These are phyloP conservation scores for Nicotiana benthamiana DNA, from an alignment of 257 asterid genomes.

Conservation along the genomic window DNA sequence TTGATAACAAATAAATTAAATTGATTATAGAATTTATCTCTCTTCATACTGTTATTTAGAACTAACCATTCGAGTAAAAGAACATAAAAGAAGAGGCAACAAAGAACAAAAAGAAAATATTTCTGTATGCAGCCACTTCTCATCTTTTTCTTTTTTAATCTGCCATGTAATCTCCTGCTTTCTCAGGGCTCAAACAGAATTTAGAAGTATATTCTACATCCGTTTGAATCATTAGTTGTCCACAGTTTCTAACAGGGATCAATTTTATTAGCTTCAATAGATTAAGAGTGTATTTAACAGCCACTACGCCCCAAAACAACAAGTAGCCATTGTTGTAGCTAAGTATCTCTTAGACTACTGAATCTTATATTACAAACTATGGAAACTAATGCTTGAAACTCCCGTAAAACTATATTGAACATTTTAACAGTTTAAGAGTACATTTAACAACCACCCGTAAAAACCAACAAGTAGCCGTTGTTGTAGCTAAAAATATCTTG, in stretches of 20 bases:
- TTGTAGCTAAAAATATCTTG: no score
- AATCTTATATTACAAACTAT: neutral
- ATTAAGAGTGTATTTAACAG: neutral
- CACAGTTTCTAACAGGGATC: neutral
- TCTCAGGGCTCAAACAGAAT: neutral
- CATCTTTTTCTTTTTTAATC: neutral
- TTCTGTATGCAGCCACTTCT: neutral
- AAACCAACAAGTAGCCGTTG: no score
- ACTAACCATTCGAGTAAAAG: neutral
- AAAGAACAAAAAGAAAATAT: neutral
- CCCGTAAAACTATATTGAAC: neutral
- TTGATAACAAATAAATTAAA: neutral
- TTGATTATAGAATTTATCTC: neutral
- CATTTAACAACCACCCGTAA: no score
- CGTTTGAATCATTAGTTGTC: neutral
- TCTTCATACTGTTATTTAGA: neutral
- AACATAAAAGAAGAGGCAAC: neutral
- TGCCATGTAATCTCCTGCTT: neutral
- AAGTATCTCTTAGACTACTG: neutral
- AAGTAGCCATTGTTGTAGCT: neutral
- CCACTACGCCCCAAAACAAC: neutral
- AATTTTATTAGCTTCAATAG: neutral
- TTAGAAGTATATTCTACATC: neutral
- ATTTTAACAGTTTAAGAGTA: neutral
- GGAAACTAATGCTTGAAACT: neutral